Base-by-base conservation (phyloP, 768 basidiomycete genomes). In the Lactarius deliciosus region DNA sequence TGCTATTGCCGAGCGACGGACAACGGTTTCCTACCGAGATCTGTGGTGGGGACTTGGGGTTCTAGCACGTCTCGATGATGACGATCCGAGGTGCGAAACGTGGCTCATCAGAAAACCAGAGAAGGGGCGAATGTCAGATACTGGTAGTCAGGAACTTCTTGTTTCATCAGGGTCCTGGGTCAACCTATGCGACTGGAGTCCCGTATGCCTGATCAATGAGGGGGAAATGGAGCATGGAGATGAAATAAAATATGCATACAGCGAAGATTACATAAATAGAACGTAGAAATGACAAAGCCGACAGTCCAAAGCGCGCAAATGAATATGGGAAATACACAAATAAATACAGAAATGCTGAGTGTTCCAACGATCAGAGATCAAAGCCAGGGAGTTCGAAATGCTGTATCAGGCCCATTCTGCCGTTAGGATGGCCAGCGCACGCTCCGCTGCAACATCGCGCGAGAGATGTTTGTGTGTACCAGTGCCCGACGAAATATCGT, bases 401-500 rank as follows among this genome's bases (percentile, higher is more conserved):
- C 40, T 30, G 41, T 16, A 45, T 66, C 32, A 63, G n/a, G 32
- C 10, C 59, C 36, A 55, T 40, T 68, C 58, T 28, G 2, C 20
- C 28, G n/a, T 60, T n/a, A 71, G 53, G 32, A 63, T 70, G 11
- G 7, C 34, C 22, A 71, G 60, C 7, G 70, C 65, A 15, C 32
- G 16, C 1, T 59, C 58, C 1, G 70, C 65, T 5, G 68, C 70
- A 7, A 28, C 56, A 25, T 71, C 69, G 30, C 64, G 64, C n/a
- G 70, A 40, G 28, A 62, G 25, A 8, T 71, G 64, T 28, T 70
- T 71, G 13, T 70, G 64, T 3, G 70, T 61, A 4, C 70, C 65
- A 10, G 55, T 66, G 13, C 70, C 70, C 9, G 61, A 61, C 15
- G 64, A 43, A 16, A 69, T 32, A 2, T 22, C 70, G 28, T 28